A percentile compares a stretch with the other conserved stretches of the same genome.
Evolutionary conservation across 345 rosid species (phyloP).

Genomic region (Populus euphratica): DNA sequence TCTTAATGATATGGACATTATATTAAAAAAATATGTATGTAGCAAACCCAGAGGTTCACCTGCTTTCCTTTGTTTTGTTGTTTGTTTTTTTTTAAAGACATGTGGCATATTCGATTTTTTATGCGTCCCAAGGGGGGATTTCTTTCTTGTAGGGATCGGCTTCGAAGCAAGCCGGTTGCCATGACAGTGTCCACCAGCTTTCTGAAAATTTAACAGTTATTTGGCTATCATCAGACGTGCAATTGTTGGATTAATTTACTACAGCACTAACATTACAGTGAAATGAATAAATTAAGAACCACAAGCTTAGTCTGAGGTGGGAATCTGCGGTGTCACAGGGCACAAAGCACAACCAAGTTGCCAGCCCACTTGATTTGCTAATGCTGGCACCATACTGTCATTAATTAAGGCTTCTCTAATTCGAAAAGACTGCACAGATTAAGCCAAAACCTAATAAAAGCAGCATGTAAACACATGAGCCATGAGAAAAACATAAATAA

Average conservation of each 20-base stretch:
- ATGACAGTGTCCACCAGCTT: background rate
- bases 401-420: background rate
- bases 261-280: background rate
- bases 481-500: too few species aligned
- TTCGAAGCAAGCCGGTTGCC: background rate
- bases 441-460: too few species aligned
- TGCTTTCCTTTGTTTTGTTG: too few species aligned
- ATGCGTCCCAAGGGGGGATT: too few species aligned
- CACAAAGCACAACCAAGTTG: slow-evolving; percentile 1
- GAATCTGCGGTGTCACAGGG: background rate
- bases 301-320: background rate
- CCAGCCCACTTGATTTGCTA: background rate
- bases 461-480: too few species aligned
- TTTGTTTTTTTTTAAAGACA: too few species aligned
- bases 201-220: too few species aligned
- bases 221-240: background rate
- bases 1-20: too few species aligned
- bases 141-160: background rate
- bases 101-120: too few species aligned
- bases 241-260: background rate
- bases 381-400: background rate
- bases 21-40: too few species aligned
- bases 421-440: too few species aligned
- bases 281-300: background rate
- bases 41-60: too few species aligned